Conservation (phyloP, 352 stramenopile species). For the Phytophthora quininea region DNA sequence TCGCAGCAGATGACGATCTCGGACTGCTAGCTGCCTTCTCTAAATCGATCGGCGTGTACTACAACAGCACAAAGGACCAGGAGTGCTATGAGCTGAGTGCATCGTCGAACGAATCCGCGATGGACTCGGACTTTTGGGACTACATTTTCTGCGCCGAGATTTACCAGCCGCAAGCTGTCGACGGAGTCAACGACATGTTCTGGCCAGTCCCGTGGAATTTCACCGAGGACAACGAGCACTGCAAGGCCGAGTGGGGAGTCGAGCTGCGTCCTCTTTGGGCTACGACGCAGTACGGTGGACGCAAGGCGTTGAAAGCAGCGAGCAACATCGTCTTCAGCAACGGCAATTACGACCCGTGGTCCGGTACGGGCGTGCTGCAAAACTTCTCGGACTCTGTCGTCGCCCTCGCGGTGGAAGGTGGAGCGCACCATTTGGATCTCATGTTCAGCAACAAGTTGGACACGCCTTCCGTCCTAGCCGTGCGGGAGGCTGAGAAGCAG, state of each 20-base stretch:
- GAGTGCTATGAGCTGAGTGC: slow-evolving; percentile 59
- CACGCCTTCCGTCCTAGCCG: slow-evolving; percentile 68
- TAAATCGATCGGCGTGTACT: slow-evolving; percentile 70
- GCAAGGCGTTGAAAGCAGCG: slow-evolving; percentile 59
- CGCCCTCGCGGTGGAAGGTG: slow-evolving; percentile 66
- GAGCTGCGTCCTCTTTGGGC: slow-evolving; percentile 68
- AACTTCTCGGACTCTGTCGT: slow-evolving; percentile 74
- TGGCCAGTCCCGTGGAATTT: slow-evolving; percentile 73
- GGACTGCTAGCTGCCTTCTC: slow-evolving; percentile 58
- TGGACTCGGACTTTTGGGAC: slow-evolving; percentile 75
- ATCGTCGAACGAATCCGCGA: slow-evolving; percentile 58
- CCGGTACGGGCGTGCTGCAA: slow-evolving; percentile 83
- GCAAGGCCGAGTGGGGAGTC: slow-evolving; percentile 70
- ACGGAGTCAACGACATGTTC: slow-evolving; percentile 90
- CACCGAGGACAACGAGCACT: slow-evolving; percentile 65
- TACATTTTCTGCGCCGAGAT: slow-evolving; percentile 84
- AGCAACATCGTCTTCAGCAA: slow-evolving; percentile 97
- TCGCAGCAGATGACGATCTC: slow-evolving; percentile 32
- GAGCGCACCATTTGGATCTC: slow-evolving; percentile 91
- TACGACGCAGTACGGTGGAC: slow-evolving; percentile 73
- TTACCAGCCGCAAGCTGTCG: slow-evolving; percentile 66
- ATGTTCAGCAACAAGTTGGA: slow-evolving; percentile 92
- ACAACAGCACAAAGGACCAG: slow-evolving; percentile 71
- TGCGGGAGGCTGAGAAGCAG: slow-evolving; percentile 71
- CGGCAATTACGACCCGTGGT: slow-evolving; percentile 94